Evolutionary conservation across 495 filamentous ascomycete genomes (phyloP), one percentile per base, ranked within the genome.

Genomic region (Physcia stellaris): DNA sequence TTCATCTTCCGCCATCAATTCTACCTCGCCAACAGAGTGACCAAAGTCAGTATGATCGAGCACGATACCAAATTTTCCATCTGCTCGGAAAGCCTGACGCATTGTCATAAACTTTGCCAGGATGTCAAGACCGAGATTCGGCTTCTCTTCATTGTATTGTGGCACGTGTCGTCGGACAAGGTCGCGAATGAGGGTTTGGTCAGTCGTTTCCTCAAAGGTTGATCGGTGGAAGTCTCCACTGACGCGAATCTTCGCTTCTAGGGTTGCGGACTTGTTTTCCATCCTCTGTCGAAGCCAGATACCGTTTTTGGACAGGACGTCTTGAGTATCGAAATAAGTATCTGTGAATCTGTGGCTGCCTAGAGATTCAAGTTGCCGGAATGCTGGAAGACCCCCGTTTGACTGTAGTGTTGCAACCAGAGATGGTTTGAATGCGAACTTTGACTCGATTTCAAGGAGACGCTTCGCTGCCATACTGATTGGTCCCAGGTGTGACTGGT

Each of bases 41-140:
- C 44, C 43, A 39, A 49, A 49, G 26, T 42, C 35, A n/a, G 42
- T 41, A 15, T 27, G 3, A 35, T 48, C 42, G 18, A 46, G 17
- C 19, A 47, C 42, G 35, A 48, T 33, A 11, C 23, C 17, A 21
- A 48, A 48, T 27, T 41, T 41, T n/a, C 28, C 29, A 18, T 48
- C 36, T n/a, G 42, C 45, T 9, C 55, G 15, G 47, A 54, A 61
- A 23, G 42, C 27, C 36, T 53, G 49, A 11, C 55, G 49, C 6
- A 41, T 46, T 4, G 54, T 62, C 5, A 39, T 33, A 34, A 59
- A 59, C 22, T 51, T 15, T 5, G 35, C 35, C 20, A 37, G 22
- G 2, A 26, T 2, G n/a, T 26, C 35, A 12, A 37, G 19, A 23
- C 35, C 35, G 9, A 37, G 18, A 28, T 28, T 13, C 26, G 9